These are phyloP conservation scores for Neonothopanus nambi DNA, from an alignment of 1,284 basidiomycete species.

Conservation along the genomic window DNA sequence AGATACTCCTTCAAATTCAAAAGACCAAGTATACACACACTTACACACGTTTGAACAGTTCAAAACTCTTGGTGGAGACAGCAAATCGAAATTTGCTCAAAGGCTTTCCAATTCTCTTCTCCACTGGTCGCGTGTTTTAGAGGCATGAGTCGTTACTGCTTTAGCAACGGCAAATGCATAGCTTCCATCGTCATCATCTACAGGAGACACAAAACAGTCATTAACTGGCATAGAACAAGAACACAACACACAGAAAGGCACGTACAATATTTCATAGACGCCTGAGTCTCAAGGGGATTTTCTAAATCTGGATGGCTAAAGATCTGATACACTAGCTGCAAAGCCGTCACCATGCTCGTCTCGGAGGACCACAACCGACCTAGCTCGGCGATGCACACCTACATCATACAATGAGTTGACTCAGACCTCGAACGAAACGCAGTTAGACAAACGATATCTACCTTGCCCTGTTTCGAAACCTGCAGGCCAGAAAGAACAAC, in stretches of 20 bases:
- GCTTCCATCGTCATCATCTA: slow-evolving; percentile 30
- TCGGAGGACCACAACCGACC: slow-evolving; percentile 30
- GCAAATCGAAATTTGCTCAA: too few species aligned
- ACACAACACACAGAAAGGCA: not conserved
- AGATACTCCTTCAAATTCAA: too few species aligned
- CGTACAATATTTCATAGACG: slow-evolving; percentile 29
- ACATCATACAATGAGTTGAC: not conserved
- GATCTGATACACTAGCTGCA: slow-evolving; percentile 25
- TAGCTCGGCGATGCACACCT: slow-evolving; percentile 30
- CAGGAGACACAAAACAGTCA: not conserved
- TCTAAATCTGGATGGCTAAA: slow-evolving; percentile 28
- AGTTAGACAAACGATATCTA: not conserved
- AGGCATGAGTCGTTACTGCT: slow-evolving; percentile 25
- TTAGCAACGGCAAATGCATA: slow-evolving; percentile 27
- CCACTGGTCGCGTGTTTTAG: slow-evolving; percentile 25
- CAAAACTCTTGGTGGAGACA: too few species aligned
- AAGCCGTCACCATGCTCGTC: slow-evolving; percentile 26
- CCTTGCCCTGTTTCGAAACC: slow-evolving; percentile 32
- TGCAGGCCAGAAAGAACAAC: slow-evolving; percentile 1
- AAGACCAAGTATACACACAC: too few species aligned
- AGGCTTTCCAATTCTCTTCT: slow-evolving; percentile 19
- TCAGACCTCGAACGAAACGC: too few species aligned
- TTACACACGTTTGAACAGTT: too few species aligned
- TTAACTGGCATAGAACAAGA: not conserved
- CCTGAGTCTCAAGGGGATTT: slow-evolving; percentile 29